These are phyloP conservation scores for Starmerella bombicola DNA, from an alignment of 805 yeast species.

Conservation along the genomic window DNA sequence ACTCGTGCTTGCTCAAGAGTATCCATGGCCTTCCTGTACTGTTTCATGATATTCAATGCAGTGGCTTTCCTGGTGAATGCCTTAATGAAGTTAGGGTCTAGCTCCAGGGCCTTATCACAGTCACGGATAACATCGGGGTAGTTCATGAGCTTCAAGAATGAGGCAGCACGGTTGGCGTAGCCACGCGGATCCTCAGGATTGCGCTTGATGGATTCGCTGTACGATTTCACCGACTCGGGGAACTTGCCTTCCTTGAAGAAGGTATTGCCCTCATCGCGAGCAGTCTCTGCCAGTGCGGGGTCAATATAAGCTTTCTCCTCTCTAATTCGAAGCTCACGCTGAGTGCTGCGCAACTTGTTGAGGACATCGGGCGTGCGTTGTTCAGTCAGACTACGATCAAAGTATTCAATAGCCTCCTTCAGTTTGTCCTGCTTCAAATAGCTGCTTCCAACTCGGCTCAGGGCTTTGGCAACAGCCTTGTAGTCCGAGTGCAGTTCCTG, in stretches of 20 bases:
- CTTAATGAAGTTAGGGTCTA: conserved; percentile 80
- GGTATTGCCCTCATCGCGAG: conserved; percentile 85
- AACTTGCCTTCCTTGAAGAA: conserved; percentile 82
- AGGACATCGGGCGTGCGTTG: conserved; percentile 92
- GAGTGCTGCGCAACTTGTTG: conserved; percentile 74
- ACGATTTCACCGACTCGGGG: conserved; percentile 92
- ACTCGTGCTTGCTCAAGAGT: conserved; percentile 69
- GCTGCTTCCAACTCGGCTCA: conserved; percentile 78
- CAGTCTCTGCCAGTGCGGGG: conserved; percentile 89
- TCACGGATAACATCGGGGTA: conserved; percentile 94
- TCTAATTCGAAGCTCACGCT: conserved; percentile 66
- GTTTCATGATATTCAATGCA: conserved; percentile 83
- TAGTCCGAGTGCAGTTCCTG: conserved; percentile 85
- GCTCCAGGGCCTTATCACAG: conserved; percentile 76
- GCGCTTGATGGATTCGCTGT: conserved; percentile 90
- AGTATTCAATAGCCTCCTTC: conserved; percentile 58
- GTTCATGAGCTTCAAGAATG: conserved; percentile 82
- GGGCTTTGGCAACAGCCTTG: conserved; percentile 80
- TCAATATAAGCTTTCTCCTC: conserved; percentile 72
- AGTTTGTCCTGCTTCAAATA: conserved; percentile 66
- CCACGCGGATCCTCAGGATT: conserved; percentile 97
- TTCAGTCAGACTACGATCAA: conserved; percentile 88
- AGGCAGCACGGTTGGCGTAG: conserved; percentile 96
- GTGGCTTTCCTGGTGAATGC: conserved; percentile 96
- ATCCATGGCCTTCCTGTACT: conserved; percentile 67